These are phyloP conservation scores for Neofusicoccum umdonicola DNA, from an alignment of 2,329 filamentous ascomycete genomes.

Conservation along the genomic window DNA sequence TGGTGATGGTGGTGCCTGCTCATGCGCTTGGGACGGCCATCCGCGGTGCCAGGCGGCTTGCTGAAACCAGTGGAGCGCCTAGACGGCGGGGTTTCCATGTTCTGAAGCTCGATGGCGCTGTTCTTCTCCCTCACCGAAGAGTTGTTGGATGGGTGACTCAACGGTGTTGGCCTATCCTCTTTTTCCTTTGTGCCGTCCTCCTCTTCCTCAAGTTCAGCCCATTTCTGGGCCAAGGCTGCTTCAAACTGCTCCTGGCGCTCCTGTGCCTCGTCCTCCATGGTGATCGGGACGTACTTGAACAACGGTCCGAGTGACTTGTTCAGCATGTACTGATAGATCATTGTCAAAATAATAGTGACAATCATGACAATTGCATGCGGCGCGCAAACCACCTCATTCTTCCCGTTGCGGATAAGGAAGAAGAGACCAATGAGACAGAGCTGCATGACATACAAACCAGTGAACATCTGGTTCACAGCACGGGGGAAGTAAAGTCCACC, in stretches of 20 bases:
- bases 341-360: slow-evolving; percentile 66
- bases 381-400: slow-evolving; percentile 58
- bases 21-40: slow-evolving; percentile 21
- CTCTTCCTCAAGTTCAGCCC: slow-evolving; percentile 26
- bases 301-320: slow-evolving; percentile 83
- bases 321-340: slow-evolving; percentile 74
- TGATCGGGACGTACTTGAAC: slow-evolving; percentile 87
- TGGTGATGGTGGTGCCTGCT: slow-evolving; percentile 26
- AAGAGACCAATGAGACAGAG: slow-evolving; percentile 86
- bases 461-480: slow-evolving; percentile 94
- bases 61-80: background rate
- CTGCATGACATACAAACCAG: slow-evolving; percentile 92
- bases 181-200: slow-evolving; percentile 19
- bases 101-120: slow-evolving; percentile 30
- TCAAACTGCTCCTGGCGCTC: slow-evolving; percentile 84
- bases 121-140: slow-evolving; percentile 17
- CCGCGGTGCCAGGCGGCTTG: background rate
- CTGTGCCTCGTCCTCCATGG: slow-evolving; percentile 91
- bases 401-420: slow-evolving; percentile 66
- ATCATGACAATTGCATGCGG: slow-evolving; percentile 86
- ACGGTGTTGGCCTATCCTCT: background rate
- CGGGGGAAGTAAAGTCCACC: slow-evolving; percentile 88
- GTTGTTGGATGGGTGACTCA: background rate
- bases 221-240: slow-evolving; percentile 61
- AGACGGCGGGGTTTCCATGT: slow-evolving; percentile 21